Percentiles rank a stretch among this genome's conserved stretches.
These are phyloP conservation scores for Mucor saturninus DNA, from an alignment of 371 early-diverging fungal species.

Conservation along the genomic window DNA sequence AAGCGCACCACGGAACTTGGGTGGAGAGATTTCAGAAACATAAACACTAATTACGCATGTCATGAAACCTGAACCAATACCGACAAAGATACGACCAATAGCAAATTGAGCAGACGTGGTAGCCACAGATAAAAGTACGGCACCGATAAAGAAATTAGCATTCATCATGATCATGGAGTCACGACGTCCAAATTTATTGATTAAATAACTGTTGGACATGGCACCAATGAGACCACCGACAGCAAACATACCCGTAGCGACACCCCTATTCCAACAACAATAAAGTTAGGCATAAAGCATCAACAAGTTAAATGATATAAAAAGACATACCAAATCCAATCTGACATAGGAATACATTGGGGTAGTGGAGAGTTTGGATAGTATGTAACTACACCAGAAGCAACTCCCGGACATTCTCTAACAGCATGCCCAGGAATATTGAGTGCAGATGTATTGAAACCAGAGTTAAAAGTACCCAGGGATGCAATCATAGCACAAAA, in stretches of 20 bases:
- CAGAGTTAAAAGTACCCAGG: slow-evolving; percentile 50
- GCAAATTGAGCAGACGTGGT: slow-evolving; percentile 68
- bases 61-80: slow-evolving; percentile 82
- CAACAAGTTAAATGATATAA: not conserved
- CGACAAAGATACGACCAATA: slow-evolving; percentile 82
- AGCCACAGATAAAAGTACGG: slow-evolving; percentile 64
- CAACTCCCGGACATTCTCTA: slow-evolving; percentile 43
- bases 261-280: slow-evolving; percentile 49
- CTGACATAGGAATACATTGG: slow-evolving; percentile 51
- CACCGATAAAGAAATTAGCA: slow-evolving; percentile 67
- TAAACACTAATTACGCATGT: slow-evolving; percentile 83
- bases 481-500: slow-evolving; percentile 49
- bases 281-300: not conserved
- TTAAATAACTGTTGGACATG: slow-evolving; percentile 59
- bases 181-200: slow-evolving; percentile 71
- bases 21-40: slow-evolving; percentile 81
- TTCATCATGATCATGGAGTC: slow-evolving; percentile 70
- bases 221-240: slow-evolving; percentile 82
- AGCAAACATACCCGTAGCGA: slow-evolving; percentile 71
- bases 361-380: slow-evolving; percentile 45
- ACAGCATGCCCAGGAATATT: slow-evolving; percentile 50
- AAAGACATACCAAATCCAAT: slow-evolving; percentile 50
- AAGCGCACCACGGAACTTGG: slow-evolving; percentile 72
- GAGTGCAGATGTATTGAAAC: slow-evolving; percentile 50
- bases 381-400: slow-evolving; percentile 40